Percentiles rank a stretch among this genome's conserved stretches.
Evolutionary conservation across 495 filamentous ascomycete species (phyloP).

Genomic region (Penicillium antarcticum): DNA sequence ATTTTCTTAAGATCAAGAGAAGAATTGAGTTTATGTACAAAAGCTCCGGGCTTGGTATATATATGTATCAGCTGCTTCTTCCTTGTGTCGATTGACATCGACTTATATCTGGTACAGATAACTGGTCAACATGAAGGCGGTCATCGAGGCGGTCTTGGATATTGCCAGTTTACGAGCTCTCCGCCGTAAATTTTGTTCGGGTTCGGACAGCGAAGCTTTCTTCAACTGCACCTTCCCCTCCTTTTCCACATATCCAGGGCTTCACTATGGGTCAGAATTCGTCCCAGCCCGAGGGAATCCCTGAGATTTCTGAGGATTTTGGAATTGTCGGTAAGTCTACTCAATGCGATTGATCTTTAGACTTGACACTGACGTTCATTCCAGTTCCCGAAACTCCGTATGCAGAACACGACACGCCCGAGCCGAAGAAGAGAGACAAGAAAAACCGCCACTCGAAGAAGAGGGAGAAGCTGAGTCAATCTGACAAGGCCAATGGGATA

Average conservation of each 20-base stretch:
- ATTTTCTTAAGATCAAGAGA: too few species aligned
- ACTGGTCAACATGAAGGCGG: conserved; percentile 4
- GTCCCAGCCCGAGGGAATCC: background rate
- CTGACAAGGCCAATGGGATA: background rate
- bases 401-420: background rate
- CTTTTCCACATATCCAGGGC: background rate
- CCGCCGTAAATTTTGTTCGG: conserved; percentile 8
- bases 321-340: background rate
- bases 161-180: background rate
- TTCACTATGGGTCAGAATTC: background rate
- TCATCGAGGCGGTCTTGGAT: conserved; percentile 3
- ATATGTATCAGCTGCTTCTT: too few species aligned
- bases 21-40: too few species aligned
- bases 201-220: background rate
- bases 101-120: background rate
- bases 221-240: background rate
- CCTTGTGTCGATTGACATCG: too few species aligned
- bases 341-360: background rate
- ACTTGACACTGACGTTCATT: background rate
- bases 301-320: background rate
- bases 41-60: too few species aligned
- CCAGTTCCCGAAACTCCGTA: conserved; percentile 9
- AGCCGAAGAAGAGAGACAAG: conserved; percentile 10
- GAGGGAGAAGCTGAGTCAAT: background rate
- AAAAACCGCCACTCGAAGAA: conserved; percentile 5